These are phyloP conservation scores for Cyclotella sp. DNA, from an alignment of 108 stramenopile species.

Conservation along the genomic window DNA sequence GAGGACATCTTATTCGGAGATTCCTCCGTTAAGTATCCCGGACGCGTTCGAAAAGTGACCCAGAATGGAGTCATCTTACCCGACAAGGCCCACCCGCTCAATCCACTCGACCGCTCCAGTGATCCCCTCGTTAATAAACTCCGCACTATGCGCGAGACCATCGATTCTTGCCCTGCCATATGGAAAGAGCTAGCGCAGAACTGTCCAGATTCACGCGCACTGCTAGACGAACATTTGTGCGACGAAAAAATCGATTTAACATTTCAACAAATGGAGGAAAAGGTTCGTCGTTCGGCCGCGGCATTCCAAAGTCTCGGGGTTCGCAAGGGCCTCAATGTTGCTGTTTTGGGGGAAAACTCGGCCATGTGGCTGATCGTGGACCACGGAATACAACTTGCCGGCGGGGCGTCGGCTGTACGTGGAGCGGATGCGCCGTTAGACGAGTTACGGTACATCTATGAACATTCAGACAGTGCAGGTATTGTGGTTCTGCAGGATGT, in stretches of 20 bases:
- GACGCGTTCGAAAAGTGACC: conserved; percentile 52
- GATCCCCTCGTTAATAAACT: conserved; percentile 85
- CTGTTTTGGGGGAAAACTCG: conserved; percentile 88
- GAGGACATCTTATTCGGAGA: conserved; percentile 78
- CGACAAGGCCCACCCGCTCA: conserved; percentile 48
- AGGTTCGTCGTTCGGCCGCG: conserved; percentile 63
- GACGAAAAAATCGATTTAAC: conserved; percentile 67
- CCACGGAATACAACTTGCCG: conserved; percentile 84
- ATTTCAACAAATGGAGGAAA: conserved; percentile 69
- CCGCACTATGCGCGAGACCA: conserved; percentile 63
- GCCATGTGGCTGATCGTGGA: conserved; percentile 86
- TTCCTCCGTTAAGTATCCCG: conserved; percentile 27
- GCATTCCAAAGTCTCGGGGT: conserved; percentile 73
- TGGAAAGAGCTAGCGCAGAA: conserved; percentile 70
- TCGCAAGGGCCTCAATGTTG: conserved; percentile 71
- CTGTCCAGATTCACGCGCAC: conserved; percentile 68
- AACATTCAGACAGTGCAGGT: conserved; percentile 86
- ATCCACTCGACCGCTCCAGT: conserved; percentile 67
- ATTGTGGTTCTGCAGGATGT: conserved; percentile 86
- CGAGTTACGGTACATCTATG: conserved; percentile 90
- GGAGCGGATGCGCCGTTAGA: conserved; percentile 89
- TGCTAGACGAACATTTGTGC: conserved; percentile 83
- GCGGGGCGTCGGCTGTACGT: conserved; percentile 85
- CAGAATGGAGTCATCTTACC: conserved; percentile 62
- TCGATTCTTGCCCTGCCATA: conserved; percentile 68